Evolutionary conservation across 2,329 filamentous ascomycete species (phyloP).

Genomic region (Scolecobasidium constrictum): DNA sequence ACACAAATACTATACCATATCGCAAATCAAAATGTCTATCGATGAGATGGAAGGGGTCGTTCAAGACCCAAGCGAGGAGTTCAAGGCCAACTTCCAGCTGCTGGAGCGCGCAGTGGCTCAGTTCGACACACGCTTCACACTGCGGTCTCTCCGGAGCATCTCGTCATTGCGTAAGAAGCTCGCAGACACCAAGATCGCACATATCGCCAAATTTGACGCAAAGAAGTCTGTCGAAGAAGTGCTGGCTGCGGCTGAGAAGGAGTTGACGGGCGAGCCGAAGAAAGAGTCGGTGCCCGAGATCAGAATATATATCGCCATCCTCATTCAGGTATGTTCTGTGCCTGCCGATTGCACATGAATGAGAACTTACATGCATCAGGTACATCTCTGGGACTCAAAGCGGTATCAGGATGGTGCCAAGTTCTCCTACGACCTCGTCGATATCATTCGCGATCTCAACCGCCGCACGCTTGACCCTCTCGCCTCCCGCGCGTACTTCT

Average conservation of each 20-base stretch:
- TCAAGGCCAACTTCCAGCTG: slow-evolving; percentile 86
- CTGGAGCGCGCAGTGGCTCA: slow-evolving; percentile 84
- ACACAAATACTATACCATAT: too few species aligned
- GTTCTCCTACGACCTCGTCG: slow-evolving; percentile 75
- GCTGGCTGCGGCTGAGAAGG: slow-evolving; percentile 50
- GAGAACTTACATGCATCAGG: slow-evolving; percentile 40
- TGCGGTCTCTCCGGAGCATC: slow-evolving; percentile 88
- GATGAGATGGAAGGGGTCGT: slow-evolving; percentile 10
- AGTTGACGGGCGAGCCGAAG: slow-evolving; percentile 48
- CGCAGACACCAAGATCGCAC: slow-evolving; percentile 60
- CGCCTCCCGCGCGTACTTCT: slow-evolving; percentile 94
- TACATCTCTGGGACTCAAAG: slow-evolving; percentile 79
- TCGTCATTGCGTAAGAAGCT: slow-evolving; percentile 90
- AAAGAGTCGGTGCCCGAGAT: slow-evolving; percentile 80
- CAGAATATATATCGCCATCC: slow-evolving; percentile 78
- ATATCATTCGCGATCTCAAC: slow-evolving; percentile 80
- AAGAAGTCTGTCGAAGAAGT: slow-evolving; percentile 51
- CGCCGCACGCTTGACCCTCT: slow-evolving; percentile 88
- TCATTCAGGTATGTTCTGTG: slow-evolving; percentile 35
- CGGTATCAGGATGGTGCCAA: slow-evolving; percentile 68
- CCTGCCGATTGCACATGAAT: not conserved
- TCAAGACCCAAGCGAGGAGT: slow-evolving; percentile 48
- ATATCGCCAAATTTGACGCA: slow-evolving; percentile 47
- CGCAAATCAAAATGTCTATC: slow-evolving; percentile 7
- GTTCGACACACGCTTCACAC: slow-evolving; percentile 91